phyloP scores from a whole-genome alignment of 768 basidiomycete genomes.

The Tulasnella calospora region DNA sequence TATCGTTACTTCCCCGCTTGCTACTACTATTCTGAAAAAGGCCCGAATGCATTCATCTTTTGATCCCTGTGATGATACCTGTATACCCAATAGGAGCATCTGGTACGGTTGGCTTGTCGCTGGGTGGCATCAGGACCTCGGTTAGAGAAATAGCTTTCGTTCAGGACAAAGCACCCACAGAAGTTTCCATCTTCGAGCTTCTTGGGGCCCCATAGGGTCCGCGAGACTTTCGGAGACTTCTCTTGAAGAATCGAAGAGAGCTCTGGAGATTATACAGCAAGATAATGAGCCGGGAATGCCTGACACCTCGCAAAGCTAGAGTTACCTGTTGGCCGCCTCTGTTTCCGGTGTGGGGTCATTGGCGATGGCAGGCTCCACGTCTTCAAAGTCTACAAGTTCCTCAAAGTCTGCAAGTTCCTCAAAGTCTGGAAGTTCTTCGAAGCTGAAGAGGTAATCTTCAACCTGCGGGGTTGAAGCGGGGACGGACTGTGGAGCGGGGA shows the following conservation, averaged over 20 bases:
- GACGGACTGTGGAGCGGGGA: neutral
- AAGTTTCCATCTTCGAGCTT: neutral
- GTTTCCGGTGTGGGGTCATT: neutral
- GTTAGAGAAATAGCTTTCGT: neutral
- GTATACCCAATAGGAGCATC: neutral
- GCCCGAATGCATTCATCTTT: neutral
- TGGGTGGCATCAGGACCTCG: neutral
- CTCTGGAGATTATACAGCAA: neutral
- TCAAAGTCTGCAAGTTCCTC: neutral
- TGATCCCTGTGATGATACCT: neutral
- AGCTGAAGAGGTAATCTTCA: neutral
- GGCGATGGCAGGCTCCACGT: neutral
- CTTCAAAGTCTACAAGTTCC: neutral
- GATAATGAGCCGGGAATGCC: neutral
- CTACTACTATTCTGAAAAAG: neutral
- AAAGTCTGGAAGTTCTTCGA: neutral
- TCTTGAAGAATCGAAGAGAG: neutral
- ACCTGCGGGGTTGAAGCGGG: neutral
- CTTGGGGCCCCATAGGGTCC: neutral
- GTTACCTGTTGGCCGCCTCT: neutral
- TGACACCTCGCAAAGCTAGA: neutral
- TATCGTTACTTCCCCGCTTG: neutral
- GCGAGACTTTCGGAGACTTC: neutral
- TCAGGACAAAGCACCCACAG: neutral
- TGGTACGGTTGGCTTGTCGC: neutral